Conservation (phyloP, 2,329 filamentous ascomycete species). For the Penicillium crustosum region DNA sequence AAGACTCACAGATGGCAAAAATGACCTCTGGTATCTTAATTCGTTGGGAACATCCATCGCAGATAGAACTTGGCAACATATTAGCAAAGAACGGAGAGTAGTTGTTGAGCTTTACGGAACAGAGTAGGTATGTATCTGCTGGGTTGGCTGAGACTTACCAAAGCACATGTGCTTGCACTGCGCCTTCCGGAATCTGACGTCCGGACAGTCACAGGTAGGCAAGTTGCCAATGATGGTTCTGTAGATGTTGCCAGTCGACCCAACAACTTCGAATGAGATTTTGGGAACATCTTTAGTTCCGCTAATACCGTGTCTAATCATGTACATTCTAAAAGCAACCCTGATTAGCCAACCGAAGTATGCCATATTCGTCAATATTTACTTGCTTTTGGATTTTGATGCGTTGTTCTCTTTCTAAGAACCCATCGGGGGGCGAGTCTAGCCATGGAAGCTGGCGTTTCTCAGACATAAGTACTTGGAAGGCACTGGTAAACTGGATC, state of each 20-base stretch:
- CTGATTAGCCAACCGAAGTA: background rate
- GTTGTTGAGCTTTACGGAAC: too few relatives aligned
- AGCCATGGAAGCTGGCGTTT: background rate
- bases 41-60: background rate
- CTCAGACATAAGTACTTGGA: background rate
- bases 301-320: constrained; percentile 52
- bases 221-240: constrained; percentile 54
- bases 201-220: constrained; percentile 57
- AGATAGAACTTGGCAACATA: background rate
- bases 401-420: background rate
- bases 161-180: constrained; percentile 66
- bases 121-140: background rate
- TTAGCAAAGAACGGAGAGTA: background rate
- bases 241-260: constrained; percentile 63
- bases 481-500: background rate
- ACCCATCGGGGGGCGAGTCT: background rate
- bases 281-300: constrained; percentile 47
- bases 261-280: constrained; percentile 58
- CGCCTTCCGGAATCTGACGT: constrained; percentile 47
- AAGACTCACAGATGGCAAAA: background rate
- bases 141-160: constrained; percentile 37
- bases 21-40: background rate
- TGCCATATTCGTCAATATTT: background rate
- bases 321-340: constrained; percentile 51
- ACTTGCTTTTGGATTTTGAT: background rate